Conservation (phyloP, 2,329 filamentous ascomycete genomes). For the Paracamarosporium sp. region DNA sequence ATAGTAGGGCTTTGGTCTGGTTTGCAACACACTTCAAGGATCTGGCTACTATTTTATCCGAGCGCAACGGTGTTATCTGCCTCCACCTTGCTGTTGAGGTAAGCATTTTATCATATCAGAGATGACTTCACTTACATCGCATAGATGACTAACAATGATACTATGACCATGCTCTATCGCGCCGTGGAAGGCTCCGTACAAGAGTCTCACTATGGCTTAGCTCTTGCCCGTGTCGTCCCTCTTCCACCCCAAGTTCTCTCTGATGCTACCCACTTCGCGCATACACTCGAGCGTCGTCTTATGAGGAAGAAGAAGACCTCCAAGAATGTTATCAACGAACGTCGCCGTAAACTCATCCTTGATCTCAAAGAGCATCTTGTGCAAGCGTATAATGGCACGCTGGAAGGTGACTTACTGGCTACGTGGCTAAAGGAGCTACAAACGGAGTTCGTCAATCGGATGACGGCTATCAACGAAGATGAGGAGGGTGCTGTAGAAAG, state of each 20-base stretch:
- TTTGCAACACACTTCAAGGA: slow-evolving; percentile 95
- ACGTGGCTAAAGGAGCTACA: slow-evolving; percentile 73
- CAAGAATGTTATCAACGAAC: slow-evolving; percentile 63
- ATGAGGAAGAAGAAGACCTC: slow-evolving; percentile 66
- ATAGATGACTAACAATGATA: slow-evolving; percentile 57
- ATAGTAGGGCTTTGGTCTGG: slow-evolving; percentile 80
- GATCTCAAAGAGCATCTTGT: slow-evolving; percentile 74
- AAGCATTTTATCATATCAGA: slow-evolving; percentile 28
- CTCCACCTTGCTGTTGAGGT: slow-evolving; percentile 80
- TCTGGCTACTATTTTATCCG: slow-evolving; percentile 75
- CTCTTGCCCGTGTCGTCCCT: slow-evolving; percentile 76
- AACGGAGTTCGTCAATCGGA: slow-evolving; percentile 74
- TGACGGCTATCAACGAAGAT: slow-evolving; percentile 69
- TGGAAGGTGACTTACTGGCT: slow-evolving; percentile 68
- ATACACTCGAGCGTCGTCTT: slow-evolving; percentile 64
- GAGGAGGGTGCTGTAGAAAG: slow-evolving; percentile 14
- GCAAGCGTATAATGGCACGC: slow-evolving; percentile 69
- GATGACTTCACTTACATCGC: slow-evolving; percentile 1
- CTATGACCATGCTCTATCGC: slow-evolving; percentile 88
- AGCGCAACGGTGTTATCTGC: slow-evolving; percentile 80
- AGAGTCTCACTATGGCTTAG: slow-evolving; percentile 82
- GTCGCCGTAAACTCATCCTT: slow-evolving; percentile 75
- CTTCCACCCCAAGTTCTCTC: slow-evolving; percentile 73
- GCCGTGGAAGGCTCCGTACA: slow-evolving; percentile 74
- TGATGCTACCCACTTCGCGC: slow-evolving; percentile 71